Evolutionary conservation across 108 stramenopile genomes (phyloP).

Genomic region (Nannochloropsis gaditana): DNA sequence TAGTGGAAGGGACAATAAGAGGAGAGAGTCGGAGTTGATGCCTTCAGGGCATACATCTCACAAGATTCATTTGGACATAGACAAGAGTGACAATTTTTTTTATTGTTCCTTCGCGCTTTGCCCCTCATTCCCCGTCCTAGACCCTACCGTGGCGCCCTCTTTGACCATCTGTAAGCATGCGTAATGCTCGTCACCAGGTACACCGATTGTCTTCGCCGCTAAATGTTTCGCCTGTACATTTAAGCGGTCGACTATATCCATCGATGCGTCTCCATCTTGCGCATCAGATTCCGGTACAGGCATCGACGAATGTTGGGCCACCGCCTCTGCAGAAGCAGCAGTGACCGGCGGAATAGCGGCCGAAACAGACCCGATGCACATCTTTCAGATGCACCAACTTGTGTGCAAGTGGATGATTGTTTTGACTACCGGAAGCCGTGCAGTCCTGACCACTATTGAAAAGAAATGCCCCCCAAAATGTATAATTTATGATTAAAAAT

Average conservation of each 20-base stretch:
- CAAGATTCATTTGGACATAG: too few relatives aligned
- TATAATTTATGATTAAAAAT: too few relatives aligned
- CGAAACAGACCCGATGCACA: too few relatives aligned
- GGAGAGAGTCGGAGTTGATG: background rate
- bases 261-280: background rate
- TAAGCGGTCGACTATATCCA: background rate
- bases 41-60: too few relatives aligned
- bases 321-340: background rate
- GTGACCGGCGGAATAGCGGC: background rate
- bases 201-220: background rate
- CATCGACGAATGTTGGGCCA: background rate
- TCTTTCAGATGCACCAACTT: too few relatives aligned
- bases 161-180: background rate
- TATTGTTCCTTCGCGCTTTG: too few relatives aligned
- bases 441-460: too few relatives aligned
- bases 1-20: background rate
- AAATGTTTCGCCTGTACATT: background rate
- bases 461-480: too few relatives aligned
- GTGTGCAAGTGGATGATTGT: too few relatives aligned
- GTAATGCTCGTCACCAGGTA: slow-evolving; percentile 6
- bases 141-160: background rate
- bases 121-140: background rate
- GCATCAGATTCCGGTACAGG: background rate
- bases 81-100: too few relatives aligned
- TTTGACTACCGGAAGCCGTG: too few relatives aligned